Evolutionary conservation across 257 asterid genomes (phyloP).

Genomic region (Solanum commersonii): DNA sequence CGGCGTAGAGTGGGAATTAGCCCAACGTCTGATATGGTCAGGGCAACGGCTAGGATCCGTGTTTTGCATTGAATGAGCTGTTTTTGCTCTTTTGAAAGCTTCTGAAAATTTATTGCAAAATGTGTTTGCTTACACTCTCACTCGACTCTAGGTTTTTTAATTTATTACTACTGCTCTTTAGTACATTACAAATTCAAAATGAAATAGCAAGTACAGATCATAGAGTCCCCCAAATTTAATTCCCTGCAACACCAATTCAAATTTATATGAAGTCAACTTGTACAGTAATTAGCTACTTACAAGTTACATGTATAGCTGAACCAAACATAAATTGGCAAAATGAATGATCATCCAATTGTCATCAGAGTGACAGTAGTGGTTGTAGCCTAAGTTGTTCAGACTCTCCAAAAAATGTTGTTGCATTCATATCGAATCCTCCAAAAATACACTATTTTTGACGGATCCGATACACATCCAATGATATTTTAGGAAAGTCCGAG

Average conservation of each 20-base stretch:
- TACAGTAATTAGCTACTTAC: not conserved
- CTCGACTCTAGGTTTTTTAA: not conserved
- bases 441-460: no score
- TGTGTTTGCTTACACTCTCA: not conserved
- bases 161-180: not conserved
- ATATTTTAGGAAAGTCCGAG: no score
- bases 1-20: not conserved
- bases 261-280: not conserved
- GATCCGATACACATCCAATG: no score
- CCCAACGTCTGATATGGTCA: not conserved
- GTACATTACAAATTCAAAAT: not conserved
- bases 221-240: not conserved
- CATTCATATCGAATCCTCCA: fast-evolving
- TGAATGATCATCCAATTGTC: not conserved
- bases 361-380: not conserved
- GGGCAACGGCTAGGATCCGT: conserved; percentile 1
- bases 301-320: not conserved
- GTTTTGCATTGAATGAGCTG: not conserved
- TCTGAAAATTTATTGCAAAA: not conserved
- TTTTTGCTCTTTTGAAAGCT: not conserved
- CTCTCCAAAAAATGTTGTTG: no score
- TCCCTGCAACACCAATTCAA: not conserved
- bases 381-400: fast-evolving
- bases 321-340: not conserved
- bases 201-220: not conserved